These are phyloP conservation scores for Xylaria sp. DNA, from an alignment of 2,329 filamentous ascomycete genomes.

Conservation along the genomic window DNA sequence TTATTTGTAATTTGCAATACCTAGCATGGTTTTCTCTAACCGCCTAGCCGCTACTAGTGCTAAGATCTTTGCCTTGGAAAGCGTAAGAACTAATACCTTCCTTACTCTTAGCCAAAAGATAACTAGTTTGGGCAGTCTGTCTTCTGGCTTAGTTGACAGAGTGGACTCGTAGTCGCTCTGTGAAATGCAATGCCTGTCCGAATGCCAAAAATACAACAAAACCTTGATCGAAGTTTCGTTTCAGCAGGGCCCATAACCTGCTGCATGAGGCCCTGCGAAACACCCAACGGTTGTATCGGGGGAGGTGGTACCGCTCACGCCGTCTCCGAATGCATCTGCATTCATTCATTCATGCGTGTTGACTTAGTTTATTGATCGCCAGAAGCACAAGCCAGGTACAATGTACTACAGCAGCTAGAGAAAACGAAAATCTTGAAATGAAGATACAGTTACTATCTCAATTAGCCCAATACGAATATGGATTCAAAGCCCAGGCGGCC, in stretches of 20 bases:
- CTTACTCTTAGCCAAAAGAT: not conserved
- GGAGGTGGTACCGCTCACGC: conserved; percentile 18
- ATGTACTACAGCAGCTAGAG: not conserved
- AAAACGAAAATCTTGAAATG: not conserved
- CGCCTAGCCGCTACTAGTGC: not conserved
- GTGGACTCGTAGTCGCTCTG: not conserved
- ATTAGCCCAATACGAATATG: not conserved
- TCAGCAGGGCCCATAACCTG: conserved; percentile 21
- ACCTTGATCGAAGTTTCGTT: conserved; percentile 4
- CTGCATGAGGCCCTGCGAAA: conserved; percentile 29
- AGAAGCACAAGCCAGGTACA: conserved; percentile 2
- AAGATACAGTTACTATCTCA: not conserved
- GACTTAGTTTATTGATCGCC: not conserved
- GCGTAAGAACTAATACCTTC: not conserved
- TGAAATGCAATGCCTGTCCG: not conserved
- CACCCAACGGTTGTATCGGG: conserved; percentile 10
- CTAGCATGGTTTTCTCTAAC: not conserved
- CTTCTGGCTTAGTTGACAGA: not conserved
- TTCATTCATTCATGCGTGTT: conserved; percentile 8
- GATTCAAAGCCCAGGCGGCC: not conserved
- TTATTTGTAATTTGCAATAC: not conserved
- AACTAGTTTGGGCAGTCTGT: not conserved
- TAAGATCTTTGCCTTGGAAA: not conserved
- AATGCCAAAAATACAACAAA: conserved; percentile 24
- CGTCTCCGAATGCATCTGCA: conserved; percentile 2